A percentile compares a stretch with the other conserved stretches of the same genome.
phyloP scores from a whole-genome alignment of 495 filamentous ascomycete species.

The Apodospora peruviana region DNA sequence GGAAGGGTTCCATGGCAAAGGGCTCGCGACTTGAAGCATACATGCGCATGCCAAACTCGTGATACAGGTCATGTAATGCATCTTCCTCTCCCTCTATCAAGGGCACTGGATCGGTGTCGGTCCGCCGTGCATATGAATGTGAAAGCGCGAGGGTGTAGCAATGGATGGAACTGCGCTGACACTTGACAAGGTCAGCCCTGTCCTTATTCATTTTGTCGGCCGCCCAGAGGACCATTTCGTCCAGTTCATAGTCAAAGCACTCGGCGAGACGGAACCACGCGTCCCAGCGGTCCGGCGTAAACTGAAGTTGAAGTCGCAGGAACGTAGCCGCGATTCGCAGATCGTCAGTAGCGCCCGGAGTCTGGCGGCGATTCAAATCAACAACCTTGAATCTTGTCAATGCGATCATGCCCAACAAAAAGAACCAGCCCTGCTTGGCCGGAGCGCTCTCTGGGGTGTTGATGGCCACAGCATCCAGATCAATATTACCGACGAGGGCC shows the following conservation, averaged over 20 bases:
- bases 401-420: conserved; percentile 79
- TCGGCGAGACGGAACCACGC: conserved; percentile 94
- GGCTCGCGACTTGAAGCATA: conserved; percentile 90
- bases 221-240: conserved; percentile 90
- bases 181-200: conserved; percentile 61
- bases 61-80: conserved; percentile 76
- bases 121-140: conserved; percentile 54
- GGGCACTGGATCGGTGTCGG: conserved; percentile 38
- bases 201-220: conserved; percentile 93
- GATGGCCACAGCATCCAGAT: conserved; percentile 49
- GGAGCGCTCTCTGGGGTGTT: conserved; percentile 48
- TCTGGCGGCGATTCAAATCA: conserved; percentile 66
- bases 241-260: conserved; percentile 82
- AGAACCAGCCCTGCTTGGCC: conserved; percentile 87
- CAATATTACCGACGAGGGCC: conserved; percentile 68
- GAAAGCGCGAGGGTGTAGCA: conserved; percentile 90
- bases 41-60: conserved; percentile 82
- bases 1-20: conserved; percentile 82
- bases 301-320: conserved; percentile 80
- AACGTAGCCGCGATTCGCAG: conserved; percentile 77
- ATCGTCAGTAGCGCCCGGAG: conserved; percentile 74
- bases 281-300: conserved; percentile 83
- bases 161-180: conserved; percentile 82
- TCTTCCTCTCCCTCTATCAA: conserved; percentile 52
- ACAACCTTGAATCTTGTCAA: conserved; percentile 79